Conservation (phyloP, 2,329 filamentous ascomycete genomes). For the Aspergillus aculeatinus region DNA sequence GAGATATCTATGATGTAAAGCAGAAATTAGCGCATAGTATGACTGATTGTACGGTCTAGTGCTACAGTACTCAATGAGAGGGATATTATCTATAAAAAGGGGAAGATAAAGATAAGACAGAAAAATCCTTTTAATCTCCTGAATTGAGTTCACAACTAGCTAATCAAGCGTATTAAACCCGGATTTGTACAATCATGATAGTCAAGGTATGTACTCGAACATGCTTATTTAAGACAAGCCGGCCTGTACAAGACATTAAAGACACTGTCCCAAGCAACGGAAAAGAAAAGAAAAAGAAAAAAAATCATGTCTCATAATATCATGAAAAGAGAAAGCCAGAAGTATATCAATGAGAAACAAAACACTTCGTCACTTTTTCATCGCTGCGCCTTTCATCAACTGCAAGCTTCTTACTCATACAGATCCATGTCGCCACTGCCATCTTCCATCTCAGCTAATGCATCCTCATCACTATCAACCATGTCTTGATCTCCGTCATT, state of each 20-base stretch:
- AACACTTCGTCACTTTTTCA: neutral
- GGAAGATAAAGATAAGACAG: neutral
- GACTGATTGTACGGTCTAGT: too few species aligned
- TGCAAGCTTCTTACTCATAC: conserved; percentile 48
- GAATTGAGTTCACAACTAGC: neutral
- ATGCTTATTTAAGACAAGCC: neutral
- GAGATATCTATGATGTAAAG: too few species aligned
- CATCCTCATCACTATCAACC: conserved; percentile 73
- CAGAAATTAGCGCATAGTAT: too few species aligned
- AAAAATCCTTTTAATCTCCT: neutral
- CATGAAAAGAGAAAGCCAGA: neutral
- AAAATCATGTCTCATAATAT: conserved; percentile 2
- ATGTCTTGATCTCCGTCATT: conserved; percentile 67
- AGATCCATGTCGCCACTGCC: conserved; percentile 61
- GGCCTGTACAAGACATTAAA: neutral
- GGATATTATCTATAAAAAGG: too few species aligned
- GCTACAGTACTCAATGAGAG: too few species aligned
- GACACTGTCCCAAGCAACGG: neutral
- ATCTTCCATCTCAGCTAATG: conserved; percentile 68
- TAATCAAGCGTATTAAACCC: neutral
- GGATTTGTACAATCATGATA: neutral
- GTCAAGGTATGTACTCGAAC: neutral
- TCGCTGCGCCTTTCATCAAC: neutral
- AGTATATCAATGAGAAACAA: neutral
- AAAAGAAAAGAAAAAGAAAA: neutral